Conservation (phyloP, 345 rosid genomes). For the Citrus mangshanensis region DNA sequence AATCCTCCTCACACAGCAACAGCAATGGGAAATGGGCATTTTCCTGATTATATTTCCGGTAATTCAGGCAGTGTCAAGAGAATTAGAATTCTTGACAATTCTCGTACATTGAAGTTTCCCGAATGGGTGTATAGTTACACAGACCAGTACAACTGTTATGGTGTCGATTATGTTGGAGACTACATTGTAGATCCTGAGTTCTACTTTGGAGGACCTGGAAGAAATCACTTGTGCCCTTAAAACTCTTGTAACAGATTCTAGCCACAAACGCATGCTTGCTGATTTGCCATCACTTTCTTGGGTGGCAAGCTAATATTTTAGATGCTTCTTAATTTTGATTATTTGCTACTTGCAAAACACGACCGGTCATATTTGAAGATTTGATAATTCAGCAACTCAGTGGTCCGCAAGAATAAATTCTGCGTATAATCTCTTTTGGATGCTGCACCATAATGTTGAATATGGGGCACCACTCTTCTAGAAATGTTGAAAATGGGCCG, state of each 20-base stretch:
- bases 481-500: too few species aligned
- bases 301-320: neutral
- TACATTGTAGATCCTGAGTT: conserved; percentile 26
- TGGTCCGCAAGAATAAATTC: neutral
- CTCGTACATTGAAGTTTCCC: conserved; percentile 36
- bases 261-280: neutral
- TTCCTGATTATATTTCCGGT: conserved; percentile 25
- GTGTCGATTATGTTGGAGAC: conserved; percentile 14
- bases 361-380: neutral
- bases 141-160: conserved; percentile 48
- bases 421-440: neutral
- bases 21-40: conserved; percentile 51
- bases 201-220: conserved; percentile 53
- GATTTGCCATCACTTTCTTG: neutral
- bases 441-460: neutral
- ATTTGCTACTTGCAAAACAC: neutral
- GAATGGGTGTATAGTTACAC: conserved; percentile 22
- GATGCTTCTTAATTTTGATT: too few species aligned
- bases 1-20: conserved; percentile 57
- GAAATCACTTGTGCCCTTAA: conserved; percentile 38
- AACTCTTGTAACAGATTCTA: neutral
- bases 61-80: conserved; percentile 39
- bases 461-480: too few species aligned
- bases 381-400: neutral
- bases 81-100: conserved; percentile 39